Percentiles rank a stretch among this genome's conserved stretches.
Conservation (phyloP, 208 protist species). For the Borovskyia barvae region DNA sequence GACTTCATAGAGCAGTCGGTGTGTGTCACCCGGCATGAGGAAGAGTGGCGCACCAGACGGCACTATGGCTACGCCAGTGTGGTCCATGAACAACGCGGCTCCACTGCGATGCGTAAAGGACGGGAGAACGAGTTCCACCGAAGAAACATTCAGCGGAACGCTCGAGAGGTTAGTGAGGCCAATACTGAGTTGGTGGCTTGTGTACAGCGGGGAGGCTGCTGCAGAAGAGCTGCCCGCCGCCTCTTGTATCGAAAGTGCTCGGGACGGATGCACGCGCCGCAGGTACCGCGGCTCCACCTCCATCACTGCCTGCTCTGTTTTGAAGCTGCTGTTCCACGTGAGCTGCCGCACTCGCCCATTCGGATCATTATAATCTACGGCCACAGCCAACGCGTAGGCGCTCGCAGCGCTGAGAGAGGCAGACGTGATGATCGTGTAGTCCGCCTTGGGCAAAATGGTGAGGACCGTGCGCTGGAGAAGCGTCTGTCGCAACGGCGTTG, state of each 20-base stretch:
- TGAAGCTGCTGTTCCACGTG: conserved; percentile 50
- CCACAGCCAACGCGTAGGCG: conserved; percentile 46
- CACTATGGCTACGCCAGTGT: not conserved
- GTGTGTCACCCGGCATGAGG: conserved; percentile 39
- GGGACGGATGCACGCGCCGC: conserved; percentile 7
- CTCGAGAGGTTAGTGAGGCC: conserved; percentile 48
- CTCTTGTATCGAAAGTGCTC: not conserved
- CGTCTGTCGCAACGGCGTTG: conserved; percentile 3
- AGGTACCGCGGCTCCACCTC: conserved; percentile 34
- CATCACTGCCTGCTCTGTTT: conserved; percentile 42
- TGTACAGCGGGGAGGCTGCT: conserved; percentile 8
- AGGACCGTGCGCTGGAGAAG: conserved; percentile 30
- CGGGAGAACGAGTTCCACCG: conserved; percentile 8
- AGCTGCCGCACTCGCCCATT: conserved; percentile 36
- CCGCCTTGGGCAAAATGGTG: conserved; percentile 25
- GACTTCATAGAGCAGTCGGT: conserved; percentile 31
- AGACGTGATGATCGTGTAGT: conserved; percentile 17
- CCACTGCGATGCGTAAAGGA: conserved; percentile 12
- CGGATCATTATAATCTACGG: conserved; percentile 52
- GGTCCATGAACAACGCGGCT: conserved; percentile 1
- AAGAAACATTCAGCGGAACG: conserved; percentile 23
- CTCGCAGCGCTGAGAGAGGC: conserved; percentile 25
- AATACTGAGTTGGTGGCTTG: conserved; percentile 35
- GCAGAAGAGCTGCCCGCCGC: not conserved
- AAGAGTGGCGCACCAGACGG: not conserved